These are phyloP conservation scores for Aurifilum marmelostoma DNA, from an alignment of 2,329 filamentous ascomycete species.

Conservation along the genomic window DNA sequence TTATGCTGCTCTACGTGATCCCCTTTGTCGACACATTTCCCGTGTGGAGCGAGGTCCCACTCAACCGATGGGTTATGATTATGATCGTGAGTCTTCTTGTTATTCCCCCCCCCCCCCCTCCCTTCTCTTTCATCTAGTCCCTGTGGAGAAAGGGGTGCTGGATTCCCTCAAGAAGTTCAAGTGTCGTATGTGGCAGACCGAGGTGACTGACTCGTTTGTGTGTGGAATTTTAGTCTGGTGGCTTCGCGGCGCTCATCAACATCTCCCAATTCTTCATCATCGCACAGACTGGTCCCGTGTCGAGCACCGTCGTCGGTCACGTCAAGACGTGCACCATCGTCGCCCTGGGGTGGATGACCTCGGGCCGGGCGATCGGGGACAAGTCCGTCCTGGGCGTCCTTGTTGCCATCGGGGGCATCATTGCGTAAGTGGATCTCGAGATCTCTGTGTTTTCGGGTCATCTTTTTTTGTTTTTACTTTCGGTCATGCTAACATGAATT, in stretches of 20 bases:
- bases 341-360: conserved; percentile 62
- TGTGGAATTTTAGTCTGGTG: conserved; percentile 53
- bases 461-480: background rate
- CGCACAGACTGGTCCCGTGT: conserved; percentile 64
- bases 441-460: conserved; percentile 42
- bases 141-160: background rate
- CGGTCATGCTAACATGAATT: conserved; percentile 11
- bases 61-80: conserved; percentile 61
- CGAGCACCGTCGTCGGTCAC: conserved; percentile 68
- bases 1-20: conserved; percentile 67
- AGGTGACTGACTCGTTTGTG: conserved; percentile 17
- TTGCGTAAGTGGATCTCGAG: conserved; percentile 49
- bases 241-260: conserved; percentile 68
- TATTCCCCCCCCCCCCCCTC: no score
- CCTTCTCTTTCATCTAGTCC: background rate
- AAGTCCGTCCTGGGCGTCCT: conserved; percentile 59
- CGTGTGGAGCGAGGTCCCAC: conserved; percentile 53
- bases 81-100: conserved; percentile 50
- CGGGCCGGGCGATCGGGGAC: conserved; percentile 58
- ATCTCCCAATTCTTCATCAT: conserved; percentile 67
- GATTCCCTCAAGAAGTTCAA: background rate
- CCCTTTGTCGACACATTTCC: conserved; percentile 68
- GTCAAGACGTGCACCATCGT: conserved; percentile 69
- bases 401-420: conserved; percentile 60
- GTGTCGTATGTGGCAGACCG: background rate